A percentile compares a stretch with the other conserved stretches of the same genome.
These are phyloP conservation scores for Pythium phragmiticola DNA, from an alignment of 352 stramenopile species.

Conservation along the genomic window DNA sequence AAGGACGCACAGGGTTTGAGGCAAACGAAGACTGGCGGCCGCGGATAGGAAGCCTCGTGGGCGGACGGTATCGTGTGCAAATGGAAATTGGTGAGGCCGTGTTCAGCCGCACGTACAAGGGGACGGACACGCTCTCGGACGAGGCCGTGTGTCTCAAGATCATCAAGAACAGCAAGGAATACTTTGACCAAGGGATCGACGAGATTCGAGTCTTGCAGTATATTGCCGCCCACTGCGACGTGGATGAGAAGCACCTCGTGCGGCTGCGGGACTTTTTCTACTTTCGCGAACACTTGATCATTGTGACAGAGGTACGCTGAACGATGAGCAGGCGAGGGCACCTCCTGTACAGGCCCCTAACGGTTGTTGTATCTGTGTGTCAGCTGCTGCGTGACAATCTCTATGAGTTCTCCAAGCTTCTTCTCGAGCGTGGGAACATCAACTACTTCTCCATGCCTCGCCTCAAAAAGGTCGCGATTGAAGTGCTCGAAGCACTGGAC, in stretches of 20 bases:
- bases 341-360: not conserved
- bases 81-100: slow-evolving; percentile 83
- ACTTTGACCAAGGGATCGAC: slow-evolving; percentile 96
- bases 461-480: slow-evolving; percentile 93
- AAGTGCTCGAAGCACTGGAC: slow-evolving; percentile 92
- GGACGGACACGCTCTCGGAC: slow-evolving; percentile 53
- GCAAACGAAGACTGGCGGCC: slow-evolving; percentile 75
- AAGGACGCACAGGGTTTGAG: slow-evolving; percentile 80
- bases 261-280: slow-evolving; percentile 95
- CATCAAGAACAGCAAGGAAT: slow-evolving; percentile 99
- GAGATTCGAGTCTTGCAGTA: slow-evolving; percentile 79
- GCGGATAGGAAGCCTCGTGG: slow-evolving; percentile 54
- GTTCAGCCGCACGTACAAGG: slow-evolving; percentile 85
- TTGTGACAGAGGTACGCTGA: slow-evolving; percentile 93
- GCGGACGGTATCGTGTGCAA: slow-evolving; percentile 54
- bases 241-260: slow-evolving; percentile 93
- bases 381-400: slow-evolving; percentile 95
- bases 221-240: slow-evolving; percentile 72
- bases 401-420: slow-evolving; percentile 96
- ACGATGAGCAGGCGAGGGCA: too few relatives aligned
- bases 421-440: slow-evolving; percentile 71
- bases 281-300: slow-evolving; percentile 94
- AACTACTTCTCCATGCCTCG: slow-evolving; percentile 94
- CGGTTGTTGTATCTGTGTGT: slow-evolving; percentile 19
- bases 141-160: slow-evolving; percentile 96